Evolutionary conservation across 148 eudicot species (phyloP), one percentile per base, ranked within the genome.

Genomic region (Limonium bicolor): DNA sequence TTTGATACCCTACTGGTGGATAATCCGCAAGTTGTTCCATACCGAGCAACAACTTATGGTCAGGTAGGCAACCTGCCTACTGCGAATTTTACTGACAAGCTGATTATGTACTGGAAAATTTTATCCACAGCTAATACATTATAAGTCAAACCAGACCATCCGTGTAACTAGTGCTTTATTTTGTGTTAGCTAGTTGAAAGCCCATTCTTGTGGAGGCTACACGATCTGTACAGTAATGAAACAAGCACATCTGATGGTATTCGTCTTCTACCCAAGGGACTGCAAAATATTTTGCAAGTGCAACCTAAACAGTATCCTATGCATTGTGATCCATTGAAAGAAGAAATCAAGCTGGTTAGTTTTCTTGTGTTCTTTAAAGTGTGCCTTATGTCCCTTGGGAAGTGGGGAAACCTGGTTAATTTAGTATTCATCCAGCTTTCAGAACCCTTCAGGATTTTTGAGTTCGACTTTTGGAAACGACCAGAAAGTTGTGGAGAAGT

Each of bases 401-500:
- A n/a, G n/a, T 36, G 9, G 27, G 41, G 29, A 27, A 21, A 27
- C 17, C 24, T 65, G 49, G 71, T 81, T 53, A 67, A 32, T 66
- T 50, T 57, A 59, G 27, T 44, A 61, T 48, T 51, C 35, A 28
- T 69, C 51, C 80, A 86, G 96, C 85, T 86, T 40, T 86, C 96
- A 76, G 94, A 86, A 63, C 96, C 96, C 54, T 86, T 86, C 88
- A 71, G 71, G 73, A 61, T 86, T 39, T 82, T 86, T 69, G 94
- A 86, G 52, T 76, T 86, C 67, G 94, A 86, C 62, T 86, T 86
- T 56, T 86, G 71, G 77, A 86, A 63, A 76, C 71, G 94, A 64
- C 96, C 96, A 50, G 85, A 79, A 38, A 86, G 88, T 64, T 64
- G 11, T 29, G 76, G 88, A 12, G 70, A 78, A 61, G 54, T 55